Evolutionary conservation across 2,329 filamentous ascomycete species (phyloP).

Genomic region (Ceratocystis lukuohia): DNA sequence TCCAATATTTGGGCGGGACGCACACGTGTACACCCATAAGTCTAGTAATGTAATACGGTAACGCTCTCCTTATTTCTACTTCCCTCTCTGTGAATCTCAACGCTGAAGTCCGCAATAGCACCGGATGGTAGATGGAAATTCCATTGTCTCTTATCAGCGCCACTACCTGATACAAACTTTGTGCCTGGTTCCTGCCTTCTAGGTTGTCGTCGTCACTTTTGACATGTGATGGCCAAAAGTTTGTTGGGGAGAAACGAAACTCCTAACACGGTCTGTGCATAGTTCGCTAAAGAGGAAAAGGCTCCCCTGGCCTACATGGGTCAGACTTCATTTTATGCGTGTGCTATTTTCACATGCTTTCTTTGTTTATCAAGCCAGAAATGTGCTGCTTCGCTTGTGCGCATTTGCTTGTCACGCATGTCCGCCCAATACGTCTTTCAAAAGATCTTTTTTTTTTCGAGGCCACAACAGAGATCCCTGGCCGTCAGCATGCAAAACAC

Average conservation of each 20-base stretch:
- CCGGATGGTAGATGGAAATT: too few species aligned
- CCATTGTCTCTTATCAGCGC: not conserved
- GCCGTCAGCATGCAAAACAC: not conserved
- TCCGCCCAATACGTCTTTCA: not conserved
- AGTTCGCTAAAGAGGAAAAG: not conserved
- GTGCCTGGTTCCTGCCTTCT: not conserved
- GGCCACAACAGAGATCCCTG: not conserved
- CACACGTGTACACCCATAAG: not conserved
- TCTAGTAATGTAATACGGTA: not conserved
- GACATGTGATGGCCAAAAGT: conserved; percentile 4
- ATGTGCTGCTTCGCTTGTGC: not conserved
- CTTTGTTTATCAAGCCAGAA: not conserved
- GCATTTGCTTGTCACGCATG: not conserved
- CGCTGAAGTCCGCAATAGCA: too few species aligned
- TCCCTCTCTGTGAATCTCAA: too few species aligned
- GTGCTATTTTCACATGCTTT: conserved; percentile 7
- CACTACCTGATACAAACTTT: not conserved
- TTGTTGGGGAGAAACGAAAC: conserved; percentile 8
- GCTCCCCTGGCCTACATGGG: not conserved
- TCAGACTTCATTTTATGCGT: not conserved
- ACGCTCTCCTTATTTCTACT: not conserved
- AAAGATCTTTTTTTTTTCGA: not conserved
- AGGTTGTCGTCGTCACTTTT: not conserved
- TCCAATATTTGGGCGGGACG: not conserved
- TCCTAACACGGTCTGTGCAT: not conserved